Base-by-base conservation (phyloP, 2,329 filamentous ascomycete genomes). In the Penicillium polonicum region DNA sequence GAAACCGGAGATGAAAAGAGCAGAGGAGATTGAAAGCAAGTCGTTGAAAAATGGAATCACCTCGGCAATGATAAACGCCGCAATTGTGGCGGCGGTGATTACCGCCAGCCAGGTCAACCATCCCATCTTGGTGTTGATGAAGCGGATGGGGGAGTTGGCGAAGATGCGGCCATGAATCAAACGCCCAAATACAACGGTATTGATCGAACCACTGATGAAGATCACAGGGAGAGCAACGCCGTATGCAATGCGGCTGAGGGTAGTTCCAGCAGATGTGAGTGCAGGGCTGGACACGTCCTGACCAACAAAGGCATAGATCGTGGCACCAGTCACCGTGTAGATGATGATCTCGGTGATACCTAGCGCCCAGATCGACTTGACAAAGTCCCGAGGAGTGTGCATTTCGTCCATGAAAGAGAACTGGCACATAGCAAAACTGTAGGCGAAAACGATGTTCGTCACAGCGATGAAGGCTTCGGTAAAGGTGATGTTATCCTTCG, bases 41-140 rank as follows among this genome's bases (percentile, higher is more conserved):
- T 89, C 90, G 8, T 83, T 86, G 78, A 94, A 94, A 80, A 93
- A 92, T 0, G 90, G 90, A 67, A 93, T 93, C 45, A 92, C 87
- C 71, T 93, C 88, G 4, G 90, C 88, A 65, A 92, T 92, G 71
- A 94, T 84, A 72, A 93, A 94, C 4, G 90, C 90, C 13, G 88
- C 66, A n/a, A 92, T 75, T 88, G 91, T 95, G 2, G 88, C 89
- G 0, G 73, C 53, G 2, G 52, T 38, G 13, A 71, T 68, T 5
- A 73, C 54, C 12, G 42, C 58, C 19, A 70, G 45, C 71, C 71
- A 73, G 8, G 70, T 70, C 21, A 66, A 48, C 71, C 71, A 73
- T 25, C 71, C 69, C 62, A 68, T 72, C 56, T 65, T 69, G 27
- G 68, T 70, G 62, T 72, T 70, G 48, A 70, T 64, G 52, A 68